Percentiles rank a stretch among this genome's conserved stretches.
phyloP scores from a whole-genome alignment of 2,329 filamentous ascomycete genomes.

The Alternaria panax region DNA sequence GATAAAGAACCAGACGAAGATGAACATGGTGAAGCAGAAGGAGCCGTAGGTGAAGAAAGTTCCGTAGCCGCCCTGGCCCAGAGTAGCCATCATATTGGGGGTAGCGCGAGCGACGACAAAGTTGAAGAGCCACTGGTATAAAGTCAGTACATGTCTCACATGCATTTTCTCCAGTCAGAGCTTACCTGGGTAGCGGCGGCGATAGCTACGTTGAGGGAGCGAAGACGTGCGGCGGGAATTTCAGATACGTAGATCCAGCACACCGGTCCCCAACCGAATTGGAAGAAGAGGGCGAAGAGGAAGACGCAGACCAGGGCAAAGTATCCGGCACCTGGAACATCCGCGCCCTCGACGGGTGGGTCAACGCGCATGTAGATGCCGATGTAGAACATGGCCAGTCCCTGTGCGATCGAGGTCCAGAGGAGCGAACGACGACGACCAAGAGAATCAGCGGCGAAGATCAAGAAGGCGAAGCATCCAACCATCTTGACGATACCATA shows the following conservation, averaged over 20 bases:
- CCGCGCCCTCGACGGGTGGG: slow-evolving; percentile 61
- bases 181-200: slow-evolving; percentile 59
- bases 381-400: slow-evolving; percentile 71
- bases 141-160: background rate
- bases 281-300: slow-evolving; percentile 73
- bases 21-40: slow-evolving; percentile 70
- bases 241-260: slow-evolving; percentile 78
- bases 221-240: slow-evolving; percentile 65
- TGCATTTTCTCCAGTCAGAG: background rate
- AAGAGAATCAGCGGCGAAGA: slow-evolving; percentile 73
- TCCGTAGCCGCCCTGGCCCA: slow-evolving; percentile 60
- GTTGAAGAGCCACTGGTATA: slow-evolving; percentile 73
- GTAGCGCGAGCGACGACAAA: slow-evolving; percentile 74
- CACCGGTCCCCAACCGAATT: slow-evolving; percentile 69
- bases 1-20: slow-evolving; percentile 73
- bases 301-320: slow-evolving; percentile 75
- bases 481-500: slow-evolving; percentile 76
- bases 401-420: slow-evolving; percentile 70
- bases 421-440: slow-evolving; percentile 69
- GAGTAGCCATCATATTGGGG: slow-evolving; percentile 70
- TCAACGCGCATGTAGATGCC: slow-evolving; percentile 73
- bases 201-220: slow-evolving; percentile 72
- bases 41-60: slow-evolving; percentile 74
- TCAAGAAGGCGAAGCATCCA: slow-evolving; percentile 68
- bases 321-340: slow-evolving; percentile 71